Percentiles rank a stretch among this genome's conserved stretches.
These are phyloP conservation scores for Clarireedia homoeocarpa DNA, from an alignment of 2,329 filamentous ascomycete species.

Conservation along the genomic window DNA sequence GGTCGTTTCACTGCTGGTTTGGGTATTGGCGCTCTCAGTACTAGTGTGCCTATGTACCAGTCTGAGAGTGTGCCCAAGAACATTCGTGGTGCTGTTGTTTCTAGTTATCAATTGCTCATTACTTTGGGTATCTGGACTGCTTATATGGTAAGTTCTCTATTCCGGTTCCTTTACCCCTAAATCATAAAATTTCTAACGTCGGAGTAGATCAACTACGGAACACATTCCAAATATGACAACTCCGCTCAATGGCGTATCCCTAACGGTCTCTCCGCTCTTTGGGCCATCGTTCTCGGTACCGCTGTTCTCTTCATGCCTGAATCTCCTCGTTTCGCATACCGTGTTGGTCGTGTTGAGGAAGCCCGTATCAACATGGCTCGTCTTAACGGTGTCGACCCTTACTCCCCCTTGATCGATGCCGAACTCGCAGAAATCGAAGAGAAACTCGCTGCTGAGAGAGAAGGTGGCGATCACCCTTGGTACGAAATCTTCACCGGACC, in stretches of 20 bases:
- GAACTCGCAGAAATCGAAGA: conserved; percentile 45
- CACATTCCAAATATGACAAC: conserved; percentile 34
- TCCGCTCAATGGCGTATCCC: conserved; percentile 56
- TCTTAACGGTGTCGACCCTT: conserved; percentile 35
- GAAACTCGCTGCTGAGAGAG: conserved; percentile 43
- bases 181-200: conserved; percentile 29
- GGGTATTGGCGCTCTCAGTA: conserved; percentile 56
- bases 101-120: conserved; percentile 61
- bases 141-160: conserved; percentile 37
- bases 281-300: conserved; percentile 44
- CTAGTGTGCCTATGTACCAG: conserved; percentile 62
- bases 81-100: conserved; percentile 55
- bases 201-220: conserved; percentile 50
- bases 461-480: conserved; percentile 29
- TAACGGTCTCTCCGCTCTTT: conserved; percentile 46
- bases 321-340: conserved; percentile 44
- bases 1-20: conserved; percentile 59
- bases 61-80: conserved; percentile 57
- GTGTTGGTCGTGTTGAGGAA: conserved; percentile 38
- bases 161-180: not conserved
- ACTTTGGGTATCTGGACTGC: conserved; percentile 57
- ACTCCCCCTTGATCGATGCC: conserved; percentile 34
- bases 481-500: conserved; percentile 60
- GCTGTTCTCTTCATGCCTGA: conserved; percentile 48
- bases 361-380: conserved; percentile 41